Base-by-base conservation (phyloP, 768 basidiomycete species). In the Boletus pseudopeckii region DNA sequence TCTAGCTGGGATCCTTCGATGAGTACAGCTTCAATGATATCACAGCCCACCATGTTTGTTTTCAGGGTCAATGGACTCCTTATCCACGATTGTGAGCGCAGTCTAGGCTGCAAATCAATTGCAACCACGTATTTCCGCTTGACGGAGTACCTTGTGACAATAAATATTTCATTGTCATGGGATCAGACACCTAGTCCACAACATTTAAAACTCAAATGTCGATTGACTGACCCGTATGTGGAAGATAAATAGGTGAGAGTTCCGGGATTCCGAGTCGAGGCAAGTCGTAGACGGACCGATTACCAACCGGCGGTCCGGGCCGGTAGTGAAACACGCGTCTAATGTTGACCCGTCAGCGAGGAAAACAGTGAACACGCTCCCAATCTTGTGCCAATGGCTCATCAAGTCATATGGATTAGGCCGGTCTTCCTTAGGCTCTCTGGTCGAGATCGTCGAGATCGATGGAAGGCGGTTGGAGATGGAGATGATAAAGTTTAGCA, bases 101-200 rank as follows among this genome's bases (percentile, higher is more conserved):
- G 26, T 17, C 15, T 30, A 26, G 1, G 15, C 18, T 28, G 28
- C 36, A 39, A 30, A 28, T 20, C 34, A 20, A 42, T 43, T 36
- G 2, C 34, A 28, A 34, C 38, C 50, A 53, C 41, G 36, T 53
- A 53, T 53, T 26, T 42, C 24, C 30, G 33, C 40, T 37, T 54
- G 42, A 44, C 10, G 7, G 13, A 34, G 52, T 52, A 9, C 49
- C 39, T 32, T 18, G 4, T 22, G 14, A 36, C 10, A 30, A 24
- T 15, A n/a, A 40, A 51, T 18, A 26, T n/a, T 37, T 28, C 50
- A 15, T 20, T 13, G 37, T 32, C 48, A 18, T 20, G 44, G 26
- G 32, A 24, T 28, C 24, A 22, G 37, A 39, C 30, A 17, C 20
- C 10, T 11, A 22, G 36, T 22, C 34, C 48, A 52, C 47, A 24